Conservation (phyloP, 1,139 yeast species). For the Geotrichum europaeum region DNA sequence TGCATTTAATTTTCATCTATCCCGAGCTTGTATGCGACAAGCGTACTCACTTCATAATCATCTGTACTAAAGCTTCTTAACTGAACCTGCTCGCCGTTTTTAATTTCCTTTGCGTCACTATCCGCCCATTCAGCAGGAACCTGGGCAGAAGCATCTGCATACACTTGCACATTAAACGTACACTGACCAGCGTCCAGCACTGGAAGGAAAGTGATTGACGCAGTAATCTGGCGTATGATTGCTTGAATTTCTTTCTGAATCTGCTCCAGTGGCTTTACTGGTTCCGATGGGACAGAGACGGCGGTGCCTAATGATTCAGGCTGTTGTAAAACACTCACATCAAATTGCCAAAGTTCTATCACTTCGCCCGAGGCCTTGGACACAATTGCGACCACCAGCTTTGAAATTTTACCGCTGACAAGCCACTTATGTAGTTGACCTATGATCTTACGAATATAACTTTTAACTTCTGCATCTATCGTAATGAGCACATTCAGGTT, state of each 20-base stretch:
- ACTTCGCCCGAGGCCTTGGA: conserved; percentile 61
- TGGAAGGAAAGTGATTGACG: conserved; percentile 82
- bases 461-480: conserved; percentile 69
- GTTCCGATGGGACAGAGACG: conserved; percentile 14
- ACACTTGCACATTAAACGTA: conserved; percentile 82
- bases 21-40: conserved; percentile 58
- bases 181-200: conserved; percentile 53
- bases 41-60: conserved; percentile 66
- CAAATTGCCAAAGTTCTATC: conserved; percentile 85
- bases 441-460: conserved; percentile 63
- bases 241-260: conserved; percentile 76
- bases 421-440: conserved; percentile 81
- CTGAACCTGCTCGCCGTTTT: conserved; percentile 59
- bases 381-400: conserved; percentile 65
- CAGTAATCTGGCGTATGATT: conserved; percentile 81
- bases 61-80: conserved; percentile 65
- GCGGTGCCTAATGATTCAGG: conserved; percentile 13
- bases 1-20: conserved; percentile 10
- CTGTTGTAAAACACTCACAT: conserved; percentile 43
- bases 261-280: conserved; percentile 42
- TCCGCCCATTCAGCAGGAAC: conserved; percentile 88
- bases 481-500: conserved; percentile 71
- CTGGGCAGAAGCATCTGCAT: conserved; percentile 65
- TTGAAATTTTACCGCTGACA: conserved; percentile 60
- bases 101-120: conserved; percentile 55